Percentiles rank a stretch among this genome's conserved stretches.
Conservation (phyloP, 768 basidiomycete species). For the Russula abietina region DNA sequence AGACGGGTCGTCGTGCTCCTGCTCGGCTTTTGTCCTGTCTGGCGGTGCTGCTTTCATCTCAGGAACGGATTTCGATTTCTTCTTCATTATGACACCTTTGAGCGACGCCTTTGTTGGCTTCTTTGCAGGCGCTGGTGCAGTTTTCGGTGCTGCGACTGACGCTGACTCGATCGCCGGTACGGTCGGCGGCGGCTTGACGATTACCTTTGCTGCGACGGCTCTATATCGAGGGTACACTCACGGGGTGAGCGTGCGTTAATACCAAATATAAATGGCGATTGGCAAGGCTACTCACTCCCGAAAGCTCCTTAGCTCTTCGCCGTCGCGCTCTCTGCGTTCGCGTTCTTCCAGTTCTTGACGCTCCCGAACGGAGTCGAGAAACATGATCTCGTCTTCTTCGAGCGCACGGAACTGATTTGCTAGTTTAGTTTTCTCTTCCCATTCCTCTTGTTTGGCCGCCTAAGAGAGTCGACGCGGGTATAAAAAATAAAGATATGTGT, state of each 20-base stretch:
- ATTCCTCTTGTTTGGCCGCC: constrained; percentile 90
- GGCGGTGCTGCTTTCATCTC: constrained; percentile 17
- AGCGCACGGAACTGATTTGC: constrained; percentile 84
- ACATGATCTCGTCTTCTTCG: constrained; percentile 87
- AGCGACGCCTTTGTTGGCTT: constrained; percentile 62
- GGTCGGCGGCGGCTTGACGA: constrained; percentile 35
- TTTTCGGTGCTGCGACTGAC: constrained; percentile 25
- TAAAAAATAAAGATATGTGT: neutral
- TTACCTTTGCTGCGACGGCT: constrained; percentile 66
- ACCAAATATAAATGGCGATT: neutral
- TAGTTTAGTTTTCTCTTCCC: constrained; percentile 86
- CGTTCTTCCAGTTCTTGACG: constrained; percentile 72
- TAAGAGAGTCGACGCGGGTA: constrained; percentile 28
- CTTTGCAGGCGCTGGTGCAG: constrained; percentile 36
- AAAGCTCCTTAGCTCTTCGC: constrained; percentile 72
- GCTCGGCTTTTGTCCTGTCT: constrained; percentile 22
- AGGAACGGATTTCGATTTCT: constrained; percentile 46
- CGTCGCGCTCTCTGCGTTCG: constrained; percentile 65
- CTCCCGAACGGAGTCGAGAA: constrained; percentile 76
- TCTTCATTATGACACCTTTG: constrained; percentile 79
- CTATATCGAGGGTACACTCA: constrained; percentile 31
- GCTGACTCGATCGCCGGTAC: constrained; percentile 26
- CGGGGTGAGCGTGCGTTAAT: constrained; percentile 6
- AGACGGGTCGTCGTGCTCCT: constrained; percentile 4
- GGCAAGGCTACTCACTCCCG: constrained; percentile 51